Base-by-base conservation (phyloP, 1,139 yeast genomes). In the Geotrichum aggregatum region DNA sequence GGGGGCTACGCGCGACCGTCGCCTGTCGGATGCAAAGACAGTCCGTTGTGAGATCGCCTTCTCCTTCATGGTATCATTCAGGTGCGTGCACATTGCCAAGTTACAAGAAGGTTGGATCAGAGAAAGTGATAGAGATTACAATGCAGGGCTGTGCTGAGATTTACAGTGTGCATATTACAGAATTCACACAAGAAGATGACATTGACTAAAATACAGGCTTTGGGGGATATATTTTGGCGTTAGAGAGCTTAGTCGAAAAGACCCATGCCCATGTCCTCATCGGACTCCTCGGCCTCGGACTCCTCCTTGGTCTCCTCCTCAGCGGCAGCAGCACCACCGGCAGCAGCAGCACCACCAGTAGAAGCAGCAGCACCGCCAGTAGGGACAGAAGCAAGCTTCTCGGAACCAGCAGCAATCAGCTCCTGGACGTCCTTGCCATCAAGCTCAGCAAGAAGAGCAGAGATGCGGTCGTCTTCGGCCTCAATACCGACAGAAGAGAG, bases 331-430 rank as follows among this genome's bases (percentile, higher is more conserved):
- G 78, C 95, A 62, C 77, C 88, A 61, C 78, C 84, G 67, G 76
- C 87, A 68, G 74, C 83, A 66, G 84, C 82, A 68, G 84, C 83
- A 71, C 80, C 82, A 67, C 77, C 82, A 71, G 78, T 79, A 67
- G 80, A 78, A 69, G 87, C 79, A 71, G 91, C 91, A 71, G 96
- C 91, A 79, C 92, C 97, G 76, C 96, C 98, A 73, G 96, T 72
- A 77, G 98, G 98, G 65, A 91, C 96, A 63, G 97, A 80, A 66
- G 98, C 91, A 73, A 92, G 86, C 82, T 92, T 92, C 76, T 83
- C 77, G 75, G 87, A 78, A 81, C 98, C 98, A 77, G 83, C 95
- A 71, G 97, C 92, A 67, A 92, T 84, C 78, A 92, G 84, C 78
- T 89, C 96, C 65, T 80, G 83, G 72, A 86, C 81, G 72, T 80